These are phyloP conservation scores for Trichoderma simmonsii DNA, from an alignment of 2,329 filamentous ascomycete genomes.

Conservation along the genomic window DNA sequence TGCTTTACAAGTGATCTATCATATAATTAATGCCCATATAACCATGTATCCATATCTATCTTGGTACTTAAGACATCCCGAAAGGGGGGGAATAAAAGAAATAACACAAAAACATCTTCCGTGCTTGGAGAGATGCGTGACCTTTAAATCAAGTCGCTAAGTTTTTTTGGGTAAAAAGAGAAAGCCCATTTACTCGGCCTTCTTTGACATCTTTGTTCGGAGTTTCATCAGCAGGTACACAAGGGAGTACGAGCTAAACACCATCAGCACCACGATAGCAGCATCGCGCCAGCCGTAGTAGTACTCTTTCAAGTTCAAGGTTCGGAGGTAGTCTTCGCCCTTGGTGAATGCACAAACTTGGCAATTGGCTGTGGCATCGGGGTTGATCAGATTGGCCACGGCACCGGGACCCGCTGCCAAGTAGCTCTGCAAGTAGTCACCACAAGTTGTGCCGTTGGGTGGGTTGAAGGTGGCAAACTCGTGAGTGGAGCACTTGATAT, in stretches of 20 bases:
- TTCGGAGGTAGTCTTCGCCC: constrained; percentile 58
- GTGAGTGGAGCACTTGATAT: constrained; percentile 43
- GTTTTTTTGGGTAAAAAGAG: not conserved
- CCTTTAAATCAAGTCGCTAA: not conserved
- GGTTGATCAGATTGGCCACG: constrained; percentile 55
- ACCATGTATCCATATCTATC: not conserved
- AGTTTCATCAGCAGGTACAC: constrained; percentile 48
- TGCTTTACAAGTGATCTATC: not conserved
- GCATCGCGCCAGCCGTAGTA: constrained; percentile 66
- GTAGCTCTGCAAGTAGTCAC: constrained; percentile 54
- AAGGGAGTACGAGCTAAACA: constrained; percentile 49
- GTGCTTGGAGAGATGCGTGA: not conserved
- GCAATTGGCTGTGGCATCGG: constrained; percentile 54
- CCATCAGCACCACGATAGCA: constrained; percentile 56
- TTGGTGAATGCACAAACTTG: constrained; percentile 57
- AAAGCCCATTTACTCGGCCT: constrained; percentile 35
- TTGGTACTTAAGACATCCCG: not conserved
- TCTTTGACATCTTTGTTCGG: constrained; percentile 47
- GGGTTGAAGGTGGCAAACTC: constrained; percentile 55
- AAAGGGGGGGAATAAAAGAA: not conserved
- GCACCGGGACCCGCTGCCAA: constrained; percentile 43
- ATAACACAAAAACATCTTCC: not conserved
- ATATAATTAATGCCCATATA: not conserved
- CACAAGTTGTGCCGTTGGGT: constrained; percentile 52
- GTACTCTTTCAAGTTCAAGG: constrained; percentile 58